A percentile compares a stretch with the other conserved stretches of the same genome.
Conservation (phyloP, 176 grass and related monocot genomes). For the Paspalum vaginatum region DNA sequence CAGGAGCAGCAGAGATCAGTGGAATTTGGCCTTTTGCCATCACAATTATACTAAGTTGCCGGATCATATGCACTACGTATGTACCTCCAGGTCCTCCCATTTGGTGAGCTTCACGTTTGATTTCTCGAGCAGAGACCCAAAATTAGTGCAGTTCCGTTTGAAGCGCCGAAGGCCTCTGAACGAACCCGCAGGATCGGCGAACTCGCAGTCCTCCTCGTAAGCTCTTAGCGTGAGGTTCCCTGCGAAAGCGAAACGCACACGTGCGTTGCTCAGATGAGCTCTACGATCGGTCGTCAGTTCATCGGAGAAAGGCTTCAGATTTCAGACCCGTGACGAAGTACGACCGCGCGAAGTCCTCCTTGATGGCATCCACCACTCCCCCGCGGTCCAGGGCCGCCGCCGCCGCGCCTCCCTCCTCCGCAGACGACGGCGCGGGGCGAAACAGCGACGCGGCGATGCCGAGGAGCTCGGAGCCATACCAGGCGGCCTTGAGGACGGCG, state of each 20-base stretch:
- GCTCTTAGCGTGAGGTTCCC: slow-evolving; percentile 70
- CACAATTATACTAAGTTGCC: not conserved
- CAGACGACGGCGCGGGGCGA: slow-evolving; percentile 35
- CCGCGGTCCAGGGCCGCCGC: slow-evolving; percentile 11
- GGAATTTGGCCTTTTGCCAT: not conserved
- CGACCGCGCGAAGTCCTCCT: slow-evolving; percentile 76
- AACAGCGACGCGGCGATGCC: slow-evolving; percentile 78
- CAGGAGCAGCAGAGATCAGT: not conserved
- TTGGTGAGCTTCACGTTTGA: slow-evolving; percentile 93
- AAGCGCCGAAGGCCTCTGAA: slow-evolving; percentile 82
- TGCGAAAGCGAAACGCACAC: not conserved
- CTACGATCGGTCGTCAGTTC: not conserved
- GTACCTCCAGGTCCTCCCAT: slow-evolving; percentile 83
- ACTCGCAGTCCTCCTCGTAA: slow-evolving; percentile 89
- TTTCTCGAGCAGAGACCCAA: slow-evolving; percentile 80
- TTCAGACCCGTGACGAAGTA: slow-evolving; percentile 91
- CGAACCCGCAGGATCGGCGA: slow-evolving; percentile 83
- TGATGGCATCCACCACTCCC: slow-evolving; percentile 71
- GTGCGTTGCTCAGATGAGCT: not conserved
- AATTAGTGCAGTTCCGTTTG: slow-evolving; percentile 91
- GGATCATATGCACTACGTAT: not conserved
- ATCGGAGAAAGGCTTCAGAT: slow-evolving; percentile 17
- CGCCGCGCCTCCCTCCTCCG: not conserved
- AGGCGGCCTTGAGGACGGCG: slow-evolving; percentile 73
- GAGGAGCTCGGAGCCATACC: slow-evolving; percentile 93